Percentiles rank a stretch among this genome's conserved stretches.
phyloP scores from a whole-genome alignment of 192 early-diverging fungal species.

The Podila clonocystis region DNA sequence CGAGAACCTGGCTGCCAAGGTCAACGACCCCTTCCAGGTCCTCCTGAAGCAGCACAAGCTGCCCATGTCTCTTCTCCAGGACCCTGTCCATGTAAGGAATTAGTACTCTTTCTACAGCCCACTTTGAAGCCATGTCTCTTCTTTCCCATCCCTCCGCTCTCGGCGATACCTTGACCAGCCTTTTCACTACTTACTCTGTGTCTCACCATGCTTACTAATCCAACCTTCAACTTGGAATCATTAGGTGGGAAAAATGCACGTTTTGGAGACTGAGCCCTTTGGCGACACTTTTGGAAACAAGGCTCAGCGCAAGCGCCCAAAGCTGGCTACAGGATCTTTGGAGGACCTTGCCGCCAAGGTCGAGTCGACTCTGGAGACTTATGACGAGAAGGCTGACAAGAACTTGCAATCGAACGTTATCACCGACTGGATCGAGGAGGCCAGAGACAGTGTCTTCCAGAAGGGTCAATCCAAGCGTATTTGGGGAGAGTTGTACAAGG shows the following conservation, averaged over 20 bases:
- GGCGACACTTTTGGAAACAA: slow-evolving; percentile 93
- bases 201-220: background rate
- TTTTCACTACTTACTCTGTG: background rate
- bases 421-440: slow-evolving; percentile 76
- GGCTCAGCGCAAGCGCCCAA: slow-evolving; percentile 94
- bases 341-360: slow-evolving; percentile 83
- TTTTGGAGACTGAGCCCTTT: slow-evolving; percentile 96
- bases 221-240: background rate
- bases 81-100: slow-evolving; percentile 74
- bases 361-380: slow-evolving; percentile 70
- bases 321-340: slow-evolving; percentile 76
- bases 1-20: slow-evolving; percentile 84
- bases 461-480: slow-evolving; percentile 98
- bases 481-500: slow-evolving; percentile 99
- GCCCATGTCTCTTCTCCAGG: slow-evolving; percentile 91
- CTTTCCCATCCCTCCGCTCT: background rate
- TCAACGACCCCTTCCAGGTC: slow-evolving; percentile 96
- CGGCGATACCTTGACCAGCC: background rate
- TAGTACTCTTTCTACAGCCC: background rate
- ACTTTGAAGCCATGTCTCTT: background rate
- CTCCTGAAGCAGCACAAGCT: slow-evolving; percentile 94
- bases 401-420: slow-evolving; percentile 79
- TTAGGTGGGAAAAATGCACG: slow-evolving; percentile 74
- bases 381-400: slow-evolving; percentile 72
- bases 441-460: slow-evolving; percentile 88